Percentiles rank a stretch among this genome's conserved stretches.
Conservation (phyloP, 768 basidiomycete species). For the Xerocomus potaroensis region DNA sequence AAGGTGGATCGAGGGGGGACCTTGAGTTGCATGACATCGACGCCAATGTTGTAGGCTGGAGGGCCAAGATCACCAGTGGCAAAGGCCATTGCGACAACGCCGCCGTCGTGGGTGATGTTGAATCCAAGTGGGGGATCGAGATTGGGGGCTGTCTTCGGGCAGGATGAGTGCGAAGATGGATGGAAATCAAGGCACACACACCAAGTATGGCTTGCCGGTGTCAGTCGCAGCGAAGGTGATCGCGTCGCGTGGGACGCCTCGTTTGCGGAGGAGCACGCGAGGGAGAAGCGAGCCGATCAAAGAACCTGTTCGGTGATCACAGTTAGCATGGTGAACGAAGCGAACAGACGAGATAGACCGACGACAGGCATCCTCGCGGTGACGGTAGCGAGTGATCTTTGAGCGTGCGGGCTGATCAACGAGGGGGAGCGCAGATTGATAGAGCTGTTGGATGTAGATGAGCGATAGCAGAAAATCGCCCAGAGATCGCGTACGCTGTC, state of each 20-base stretch:
- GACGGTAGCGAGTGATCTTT: conserved; percentile 63
- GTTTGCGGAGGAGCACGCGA: conserved; percentile 56
- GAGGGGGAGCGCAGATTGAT: conserved; percentile 51
- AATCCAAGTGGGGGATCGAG: conserved; percentile 60
- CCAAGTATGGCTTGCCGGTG: conserved; percentile 75
- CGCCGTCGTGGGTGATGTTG: conserved; percentile 82
- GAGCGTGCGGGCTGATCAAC: conserved; percentile 54
- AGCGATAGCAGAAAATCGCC: neutral
- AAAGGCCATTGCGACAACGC: conserved; percentile 63
- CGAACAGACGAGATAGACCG: conserved; percentile 19
- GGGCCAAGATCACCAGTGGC: conserved; percentile 46
- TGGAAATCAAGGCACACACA: conserved; percentile 31
- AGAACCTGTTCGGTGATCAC: conserved; percentile 51
- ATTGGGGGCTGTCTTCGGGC: conserved; percentile 39
- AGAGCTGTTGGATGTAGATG: conserved; percentile 43
- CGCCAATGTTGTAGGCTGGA: conserved; percentile 56
- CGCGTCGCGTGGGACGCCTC: conserved; percentile 43
- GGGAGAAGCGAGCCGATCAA: conserved; percentile 74
- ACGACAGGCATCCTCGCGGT: conserved; percentile 76
- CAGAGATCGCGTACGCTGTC: conserved; percentile 31
- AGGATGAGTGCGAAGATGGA: conserved; percentile 2
- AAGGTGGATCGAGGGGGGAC: conserved; percentile 58
- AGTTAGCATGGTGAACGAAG: conserved; percentile 1
- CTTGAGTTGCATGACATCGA: conserved; percentile 79
- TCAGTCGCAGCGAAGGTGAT: conserved; percentile 56